Conservation (phyloP, 2,329 filamentous ascomycete genomes). For the Xylaria sp. region DNA sequence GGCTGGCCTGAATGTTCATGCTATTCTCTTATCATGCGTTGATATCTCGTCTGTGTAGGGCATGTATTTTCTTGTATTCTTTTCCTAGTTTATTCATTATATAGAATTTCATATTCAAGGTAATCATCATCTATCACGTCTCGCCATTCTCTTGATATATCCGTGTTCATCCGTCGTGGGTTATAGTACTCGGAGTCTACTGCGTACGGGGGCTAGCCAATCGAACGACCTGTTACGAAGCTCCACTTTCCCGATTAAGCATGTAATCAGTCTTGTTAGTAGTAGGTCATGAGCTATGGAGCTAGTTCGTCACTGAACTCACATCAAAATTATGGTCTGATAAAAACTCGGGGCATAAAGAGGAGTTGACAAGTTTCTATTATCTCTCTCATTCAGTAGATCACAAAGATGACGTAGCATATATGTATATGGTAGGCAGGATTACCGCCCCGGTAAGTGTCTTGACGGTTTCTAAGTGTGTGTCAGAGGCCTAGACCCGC, state of each 20-base stretch:
- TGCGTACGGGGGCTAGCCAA: conserved; percentile 13
- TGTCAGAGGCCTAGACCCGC: too few species aligned
- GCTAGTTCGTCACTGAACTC: neutral
- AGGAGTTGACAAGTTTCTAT: neutral
- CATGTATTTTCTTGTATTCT: neutral
- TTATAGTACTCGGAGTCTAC: too few species aligned
- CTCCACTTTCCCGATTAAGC: conserved; percentile 33
- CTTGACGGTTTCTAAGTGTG: too few species aligned
- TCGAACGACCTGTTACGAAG: neutral
- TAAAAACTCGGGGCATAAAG: neutral
- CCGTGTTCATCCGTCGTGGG: neutral
- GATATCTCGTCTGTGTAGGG: neutral
- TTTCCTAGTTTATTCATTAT: neutral
- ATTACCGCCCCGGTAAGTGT: too few species aligned
- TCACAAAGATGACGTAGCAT: neutral
- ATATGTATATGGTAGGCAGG: too few species aligned
- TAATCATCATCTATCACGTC: neutral
- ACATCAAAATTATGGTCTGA: neutral
- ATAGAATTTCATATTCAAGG: conserved; percentile 2
- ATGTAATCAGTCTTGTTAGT: neutral
- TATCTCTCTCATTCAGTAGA: neutral
- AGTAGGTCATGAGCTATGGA: neutral
- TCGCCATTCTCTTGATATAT: neutral
- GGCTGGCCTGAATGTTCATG: neutral
- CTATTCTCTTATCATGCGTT: neutral